A percentile compares a stretch with the other conserved stretches of the same genome.
phyloP scores from a whole-genome alignment of 139 green algal genomes.

The Marvania coccoides region DNA sequence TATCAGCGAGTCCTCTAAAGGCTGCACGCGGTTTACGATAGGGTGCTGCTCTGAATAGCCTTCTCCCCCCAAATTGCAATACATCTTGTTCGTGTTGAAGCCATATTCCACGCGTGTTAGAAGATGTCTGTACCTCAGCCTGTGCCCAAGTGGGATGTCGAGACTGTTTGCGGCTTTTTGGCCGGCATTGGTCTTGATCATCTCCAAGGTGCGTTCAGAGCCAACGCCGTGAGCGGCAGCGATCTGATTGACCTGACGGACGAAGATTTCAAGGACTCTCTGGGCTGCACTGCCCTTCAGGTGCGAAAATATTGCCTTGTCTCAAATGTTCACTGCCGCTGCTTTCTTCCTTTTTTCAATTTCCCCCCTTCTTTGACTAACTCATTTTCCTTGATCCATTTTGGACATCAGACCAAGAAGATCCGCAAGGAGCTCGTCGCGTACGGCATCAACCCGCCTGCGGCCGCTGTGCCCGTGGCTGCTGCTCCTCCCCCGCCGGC shows the following conservation, averaged over 20 bases:
- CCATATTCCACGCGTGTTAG: too few species aligned
- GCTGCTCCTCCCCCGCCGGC: too few species aligned
- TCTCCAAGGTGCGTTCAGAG: neutral
- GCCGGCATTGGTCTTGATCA: neutral
- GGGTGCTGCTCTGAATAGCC: too few species aligned
- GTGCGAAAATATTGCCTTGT: neutral
- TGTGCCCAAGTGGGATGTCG: constrained; percentile 2
- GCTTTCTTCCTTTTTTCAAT: neutral
- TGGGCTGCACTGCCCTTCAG: constrained; percentile 7
- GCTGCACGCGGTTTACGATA: too few species aligned
- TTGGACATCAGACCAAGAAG: constrained; percentile 5
- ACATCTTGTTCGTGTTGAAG: too few species aligned
- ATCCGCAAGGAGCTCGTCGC: neutral
- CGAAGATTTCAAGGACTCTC: neutral
- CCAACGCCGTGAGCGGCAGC: constrained; percentile 1
- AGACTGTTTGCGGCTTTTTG: neutral
- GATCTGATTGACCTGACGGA: neutral
- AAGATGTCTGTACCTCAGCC: too few species aligned
- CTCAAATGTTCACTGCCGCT: neutral
- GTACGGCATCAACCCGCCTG: neutral
- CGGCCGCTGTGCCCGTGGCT: neutral
- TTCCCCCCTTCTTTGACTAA: neutral
- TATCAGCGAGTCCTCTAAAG: too few species aligned
- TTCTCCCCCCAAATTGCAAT: too few species aligned
- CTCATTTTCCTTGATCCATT: neutral